These are phyloP conservation scores for Neurospora tetraspora DNA, from an alignment of 495 filamentous ascomycete genomes.

Conservation along the genomic window DNA sequence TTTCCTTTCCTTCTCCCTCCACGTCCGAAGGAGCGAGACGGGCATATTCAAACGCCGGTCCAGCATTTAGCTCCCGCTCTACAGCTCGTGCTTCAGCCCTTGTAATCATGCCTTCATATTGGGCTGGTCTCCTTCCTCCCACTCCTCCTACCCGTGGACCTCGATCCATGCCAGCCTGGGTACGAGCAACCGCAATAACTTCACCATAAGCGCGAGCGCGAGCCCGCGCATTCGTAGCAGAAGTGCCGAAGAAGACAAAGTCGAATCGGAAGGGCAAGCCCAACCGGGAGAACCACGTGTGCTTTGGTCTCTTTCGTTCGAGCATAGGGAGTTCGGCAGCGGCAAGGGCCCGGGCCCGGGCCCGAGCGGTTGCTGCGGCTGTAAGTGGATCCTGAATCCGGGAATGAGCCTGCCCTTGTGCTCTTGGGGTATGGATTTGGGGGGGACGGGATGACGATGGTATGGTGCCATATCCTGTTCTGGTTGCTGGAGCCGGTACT, in stretches of 20 bases:
- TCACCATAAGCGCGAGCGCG: background rate
- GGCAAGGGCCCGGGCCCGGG: background rate
- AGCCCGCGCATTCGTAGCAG: fast-evolving
- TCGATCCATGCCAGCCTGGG: background rate
- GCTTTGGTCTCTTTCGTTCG: background rate
- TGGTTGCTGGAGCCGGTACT: background rate
- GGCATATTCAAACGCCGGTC: background rate
- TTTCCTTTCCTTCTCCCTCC: background rate
- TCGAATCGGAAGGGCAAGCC: background rate
- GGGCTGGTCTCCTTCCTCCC: too few species aligned
- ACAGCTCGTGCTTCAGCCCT: background rate
- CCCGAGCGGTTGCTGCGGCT: background rate
- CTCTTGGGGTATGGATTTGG: background rate
- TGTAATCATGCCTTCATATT: background rate
- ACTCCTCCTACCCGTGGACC: too few species aligned
- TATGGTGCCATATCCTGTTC: background rate
- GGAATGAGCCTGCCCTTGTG: background rate
- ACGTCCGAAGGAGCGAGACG: background rate
- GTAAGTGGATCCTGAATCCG: background rate
- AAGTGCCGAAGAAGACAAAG: background rate
- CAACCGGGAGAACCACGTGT: background rate
- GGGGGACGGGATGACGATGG: background rate
- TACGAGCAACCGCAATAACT: fast-evolving
- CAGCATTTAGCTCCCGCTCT: background rate
- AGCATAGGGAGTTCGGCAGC: background rate